Percentiles rank a stretch among this genome's conserved stretches.
Evolutionary conservation across 176 grass and related monocot genomes (phyloP).

Genomic region (Urochloa ruziziensis): DNA sequence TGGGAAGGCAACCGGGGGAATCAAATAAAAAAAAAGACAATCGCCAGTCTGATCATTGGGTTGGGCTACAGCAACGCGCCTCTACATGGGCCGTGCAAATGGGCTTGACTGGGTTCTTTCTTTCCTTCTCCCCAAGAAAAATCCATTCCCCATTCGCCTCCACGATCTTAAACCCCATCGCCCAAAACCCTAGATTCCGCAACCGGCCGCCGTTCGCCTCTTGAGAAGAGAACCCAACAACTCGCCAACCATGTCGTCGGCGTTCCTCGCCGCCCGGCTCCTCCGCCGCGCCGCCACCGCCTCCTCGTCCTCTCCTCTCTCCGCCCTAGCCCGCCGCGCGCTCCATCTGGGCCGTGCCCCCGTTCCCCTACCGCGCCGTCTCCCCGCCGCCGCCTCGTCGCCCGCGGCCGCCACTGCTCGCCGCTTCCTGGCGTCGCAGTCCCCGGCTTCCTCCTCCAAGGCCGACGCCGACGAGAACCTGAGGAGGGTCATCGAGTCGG

Average conservation of each 20-base stretch:
- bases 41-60: too few relatives aligned
- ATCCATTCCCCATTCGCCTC: background rate
- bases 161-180: conserved; percentile 5
- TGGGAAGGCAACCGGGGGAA: too few relatives aligned
- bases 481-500: conserved; percentile 61
- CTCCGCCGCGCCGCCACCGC: conserved; percentile 42
- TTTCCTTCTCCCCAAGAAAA: background rate
- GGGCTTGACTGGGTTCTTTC: background rate
- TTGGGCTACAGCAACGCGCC: background rate
- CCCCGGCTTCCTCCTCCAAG: conserved; percentile 28
- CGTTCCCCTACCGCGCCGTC: background rate
- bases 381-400: background rate
- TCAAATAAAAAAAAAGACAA: too few relatives aligned
- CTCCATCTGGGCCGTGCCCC: conserved; percentile 19
- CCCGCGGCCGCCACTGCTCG: background rate
- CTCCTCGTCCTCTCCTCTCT: conserved; percentile 4
- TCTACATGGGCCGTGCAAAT: background rate
- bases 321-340: background rate
- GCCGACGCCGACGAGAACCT: conserved; percentile 55
- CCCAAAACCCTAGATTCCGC: conserved; percentile 36
- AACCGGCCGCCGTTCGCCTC: background rate
- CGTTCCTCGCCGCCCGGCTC: conserved; percentile 42
- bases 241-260: conserved; percentile 31
- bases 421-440: conserved; percentile 44
- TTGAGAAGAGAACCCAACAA: too few relatives aligned